Conservation (phyloP, 257 asterid genomes). For the Linaria vulgaris region DNA sequence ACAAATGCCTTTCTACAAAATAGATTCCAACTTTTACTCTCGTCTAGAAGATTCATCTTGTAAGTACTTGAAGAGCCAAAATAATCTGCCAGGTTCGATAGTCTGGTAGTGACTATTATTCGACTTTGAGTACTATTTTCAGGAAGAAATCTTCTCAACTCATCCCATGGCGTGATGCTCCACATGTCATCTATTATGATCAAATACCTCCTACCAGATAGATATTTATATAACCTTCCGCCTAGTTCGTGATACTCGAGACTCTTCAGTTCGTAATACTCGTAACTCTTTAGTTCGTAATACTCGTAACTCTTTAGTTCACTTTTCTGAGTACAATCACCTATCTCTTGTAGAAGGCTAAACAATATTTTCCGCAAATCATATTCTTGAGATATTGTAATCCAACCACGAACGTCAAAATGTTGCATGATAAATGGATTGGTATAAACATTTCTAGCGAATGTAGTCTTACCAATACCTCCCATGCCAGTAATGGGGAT, state of each 20-base stretch:
- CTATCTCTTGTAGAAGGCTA: neutral
- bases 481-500: neutral
- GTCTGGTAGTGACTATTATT: slow-evolving; percentile 26
- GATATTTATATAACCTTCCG: slow-evolving; percentile 10
- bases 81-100: neutral
- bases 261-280: too few species aligned
- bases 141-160: slow-evolving; percentile 18
- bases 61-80: neutral
- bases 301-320: neutral
- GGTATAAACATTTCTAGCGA: neutral
- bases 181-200: slow-evolving; percentile 33
- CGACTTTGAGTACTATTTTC: slow-evolving; percentile 9
- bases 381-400: neutral
- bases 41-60: slow-evolving; percentile 10
- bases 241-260: slow-evolving; percentile 8
- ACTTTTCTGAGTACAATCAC: neutral
- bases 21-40: slow-evolving; percentile 15
- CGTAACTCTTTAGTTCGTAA: too few species aligned
- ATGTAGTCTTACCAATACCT: neutral
- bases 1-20: slow-evolving; percentile 18
- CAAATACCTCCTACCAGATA: slow-evolving; percentile 18
- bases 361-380: neutral
- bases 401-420: neutral
- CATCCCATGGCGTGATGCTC: slow-evolving; percentile 18
- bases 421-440: neutral